Base-by-base conservation (phyloP, 2,329 filamentous ascomycete genomes). In the Aspergillus pseudotamarii region DNA sequence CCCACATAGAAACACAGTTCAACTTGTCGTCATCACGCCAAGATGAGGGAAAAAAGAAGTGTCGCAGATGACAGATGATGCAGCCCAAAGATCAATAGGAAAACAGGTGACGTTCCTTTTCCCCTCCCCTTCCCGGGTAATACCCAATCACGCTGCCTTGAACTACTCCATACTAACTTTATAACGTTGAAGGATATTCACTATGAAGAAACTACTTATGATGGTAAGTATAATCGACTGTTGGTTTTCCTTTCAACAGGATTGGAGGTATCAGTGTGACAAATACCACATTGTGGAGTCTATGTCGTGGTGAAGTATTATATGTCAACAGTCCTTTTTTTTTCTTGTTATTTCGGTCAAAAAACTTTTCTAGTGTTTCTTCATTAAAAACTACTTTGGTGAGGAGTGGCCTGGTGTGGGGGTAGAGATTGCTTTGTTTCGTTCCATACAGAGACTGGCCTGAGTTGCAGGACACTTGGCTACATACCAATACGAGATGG, bases 231-330 rank as follows among this genome's bases (percentile, higher is more conserved):
- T 55, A 38, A 23, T 38, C n/a, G 16, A n/a, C 21, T 55, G 21
- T 55, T 55, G 51, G 51, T 26, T 26, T 58, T 59, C 54, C 56
- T 57, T 62, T 60, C 50, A 55, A 34, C 26, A 48, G 23, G 62
- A 43, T 54, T 48, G 62, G 48, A 64, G 46, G 46, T 43, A 63
- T 61, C 57, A 48, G 61, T 59, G 58, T 66, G 62, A 65, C 62
- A 63, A 68, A 64, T 64, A 57, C 32, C 23, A 50, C 16, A n/a
- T 34, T 54, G 30, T 54, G 51, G 51, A 36, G 51, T 36, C 23
- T 36, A 36, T 36, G 21, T 54, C 34, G 8, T 53, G 50, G 50
- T 34, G 4, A 53, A 53, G 28, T 34, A 54, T 36, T 54, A 36
- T 36, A 32, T 54, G 30, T 54, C 30, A 34, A 38, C 16, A 11